A percentile compares a stretch with the other conserved stretches of the same genome.
These are phyloP conservation scores for Escallonia rubra DNA, from an alignment of 129 eudicot species.

Conservation along the genomic window DNA sequence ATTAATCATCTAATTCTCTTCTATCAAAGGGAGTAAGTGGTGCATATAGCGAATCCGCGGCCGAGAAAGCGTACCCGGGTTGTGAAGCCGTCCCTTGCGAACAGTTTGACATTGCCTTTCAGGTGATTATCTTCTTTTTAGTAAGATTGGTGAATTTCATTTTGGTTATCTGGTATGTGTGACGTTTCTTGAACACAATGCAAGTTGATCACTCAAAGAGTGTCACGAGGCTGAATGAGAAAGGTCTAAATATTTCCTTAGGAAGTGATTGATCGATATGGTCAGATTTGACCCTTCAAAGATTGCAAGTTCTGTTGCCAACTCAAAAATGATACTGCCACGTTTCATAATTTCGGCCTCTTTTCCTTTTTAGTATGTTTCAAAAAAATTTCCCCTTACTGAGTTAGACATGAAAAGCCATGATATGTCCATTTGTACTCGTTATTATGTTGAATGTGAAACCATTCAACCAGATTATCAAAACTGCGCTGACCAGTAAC, in stretches of 20 bases:
- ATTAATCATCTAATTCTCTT: neutral
- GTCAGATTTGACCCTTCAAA: neutral
- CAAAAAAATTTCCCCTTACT: neutral
- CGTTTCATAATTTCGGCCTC: neutral
- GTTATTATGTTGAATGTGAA: too few relatives aligned
- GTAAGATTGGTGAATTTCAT: neutral
- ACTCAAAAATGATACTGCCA: neutral
- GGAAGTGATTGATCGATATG: neutral
- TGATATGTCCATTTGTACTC: too few relatives aligned
- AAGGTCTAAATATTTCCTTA: too few relatives aligned
- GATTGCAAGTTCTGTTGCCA: neutral
- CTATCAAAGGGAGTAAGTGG: conserved; percentile 70
- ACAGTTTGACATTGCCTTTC: conserved; percentile 85
- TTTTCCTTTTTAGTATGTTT: neutral
- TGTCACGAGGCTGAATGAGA: neutral
- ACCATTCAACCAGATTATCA: too few relatives aligned
- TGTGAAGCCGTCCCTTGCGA: conserved; percentile 92
- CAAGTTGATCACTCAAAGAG: neutral
- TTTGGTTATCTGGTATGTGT: neutral
- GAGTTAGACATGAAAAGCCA: too few relatives aligned
- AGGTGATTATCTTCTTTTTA: conserved; percentile 33
- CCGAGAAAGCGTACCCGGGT: conserved; percentile 80
- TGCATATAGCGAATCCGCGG: conserved; percentile 88
- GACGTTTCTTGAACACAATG: neutral
- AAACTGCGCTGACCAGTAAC: too few relatives aligned